These are phyloP conservation scores for Clarireedia homoeocarpa DNA, from an alignment of 2,329 filamentous ascomycete genomes.

Conservation along the genomic window DNA sequence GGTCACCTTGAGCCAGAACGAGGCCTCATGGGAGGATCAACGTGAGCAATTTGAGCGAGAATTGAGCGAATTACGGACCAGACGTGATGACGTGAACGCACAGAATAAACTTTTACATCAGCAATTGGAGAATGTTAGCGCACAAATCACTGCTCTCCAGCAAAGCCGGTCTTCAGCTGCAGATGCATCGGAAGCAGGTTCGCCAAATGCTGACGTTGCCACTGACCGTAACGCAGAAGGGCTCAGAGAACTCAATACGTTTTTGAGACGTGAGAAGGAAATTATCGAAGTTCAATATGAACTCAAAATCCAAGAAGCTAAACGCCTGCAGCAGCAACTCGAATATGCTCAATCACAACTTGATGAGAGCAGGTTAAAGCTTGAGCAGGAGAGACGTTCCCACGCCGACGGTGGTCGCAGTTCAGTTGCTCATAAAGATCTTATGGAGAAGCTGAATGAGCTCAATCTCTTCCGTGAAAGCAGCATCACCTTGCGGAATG, in stretches of 20 bases:
- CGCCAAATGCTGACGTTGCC: constrained; percentile 32
- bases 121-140: constrained; percentile 75
- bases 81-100: constrained; percentile 75
- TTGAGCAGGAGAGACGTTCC: constrained; percentile 78
- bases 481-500: constrained; percentile 81
- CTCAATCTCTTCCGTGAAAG: constrained; percentile 95
- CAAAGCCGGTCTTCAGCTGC: constrained; percentile 57
- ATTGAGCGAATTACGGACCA: constrained; percentile 66
- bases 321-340: constrained; percentile 82
- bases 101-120: constrained; percentile 89
- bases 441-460: constrained; percentile 92
- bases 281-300: constrained; percentile 96
- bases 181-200: constrained; percentile 42
- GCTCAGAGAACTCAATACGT: constrained; percentile 84
- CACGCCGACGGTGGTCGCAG: constrained; percentile 66
- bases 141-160: constrained; percentile 73
- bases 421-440: constrained; percentile 74
- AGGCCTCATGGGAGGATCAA: constrained; percentile 82
- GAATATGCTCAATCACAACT: constrained; percentile 82
- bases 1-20: constrained; percentile 67
- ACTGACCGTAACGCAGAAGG: constrained; percentile 60
- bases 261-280: constrained; percentile 90
- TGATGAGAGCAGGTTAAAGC: constrained; percentile 79
- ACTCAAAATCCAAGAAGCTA: constrained; percentile 77
- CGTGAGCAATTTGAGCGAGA: constrained; percentile 77